These are phyloP conservation scores for Boeremia exigua DNA, from an alignment of 2,329 filamentous ascomycete genomes.

Conservation along the genomic window DNA sequence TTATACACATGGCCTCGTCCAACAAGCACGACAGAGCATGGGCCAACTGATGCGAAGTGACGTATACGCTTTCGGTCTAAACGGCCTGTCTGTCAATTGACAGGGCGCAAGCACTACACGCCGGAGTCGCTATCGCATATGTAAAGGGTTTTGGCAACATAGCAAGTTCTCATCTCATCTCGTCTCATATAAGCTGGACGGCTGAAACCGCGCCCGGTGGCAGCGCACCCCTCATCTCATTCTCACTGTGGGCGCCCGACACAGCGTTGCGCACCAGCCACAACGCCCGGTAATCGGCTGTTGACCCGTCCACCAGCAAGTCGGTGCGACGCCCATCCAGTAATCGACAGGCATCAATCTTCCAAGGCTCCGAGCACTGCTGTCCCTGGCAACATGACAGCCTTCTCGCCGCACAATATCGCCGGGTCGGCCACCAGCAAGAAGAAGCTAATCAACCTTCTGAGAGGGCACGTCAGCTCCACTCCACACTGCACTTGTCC, in stretches of 20 bases:
- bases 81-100: constrained; percentile 6
- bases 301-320: constrained; percentile 6
- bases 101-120: constrained; percentile 9
- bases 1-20: constrained; percentile 3
- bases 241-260: constrained; percentile 7
- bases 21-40: constrained; percentile 1
- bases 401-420: constrained; percentile 38
- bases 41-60: constrained; percentile 10
- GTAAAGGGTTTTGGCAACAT: too few species aligned
- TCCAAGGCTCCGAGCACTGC: not conserved
- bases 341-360: constrained; percentile 21
- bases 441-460: constrained; percentile 45
- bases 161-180: constrained; percentile 8
- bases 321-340: constrained; percentile 18
- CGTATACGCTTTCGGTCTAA: constrained; percentile 13
- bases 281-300: constrained; percentile 5
- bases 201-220: constrained; percentile 3
- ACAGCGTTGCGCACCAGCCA: constrained; percentile 14
- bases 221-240: constrained; percentile 3
- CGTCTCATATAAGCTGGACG: constrained; percentile 22
- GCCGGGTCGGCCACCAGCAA: constrained; percentile 36
- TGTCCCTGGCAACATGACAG: constrained; percentile 29
- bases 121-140: not conserved
- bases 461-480: constrained; percentile 42
- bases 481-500: constrained; percentile 8